phyloP scores from a whole-genome alignment of 768 basidiomycete species.

The Hypholoma fasciculare region DNA sequence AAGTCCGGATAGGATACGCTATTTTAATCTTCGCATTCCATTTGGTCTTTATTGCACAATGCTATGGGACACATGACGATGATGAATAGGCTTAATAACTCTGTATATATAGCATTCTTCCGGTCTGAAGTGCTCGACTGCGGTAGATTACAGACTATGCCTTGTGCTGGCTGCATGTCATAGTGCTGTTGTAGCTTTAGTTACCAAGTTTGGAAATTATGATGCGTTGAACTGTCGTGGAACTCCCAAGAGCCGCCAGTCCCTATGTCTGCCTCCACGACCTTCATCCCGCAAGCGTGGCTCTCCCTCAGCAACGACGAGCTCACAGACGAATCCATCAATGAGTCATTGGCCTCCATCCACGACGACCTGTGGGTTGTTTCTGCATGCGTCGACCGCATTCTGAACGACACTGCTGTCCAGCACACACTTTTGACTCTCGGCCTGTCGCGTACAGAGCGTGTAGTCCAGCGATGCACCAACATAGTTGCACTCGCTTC shows the following conservation, averaged over 20 bases:
- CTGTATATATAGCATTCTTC: slow-evolving; percentile 17
- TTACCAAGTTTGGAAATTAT: slow-evolving; percentile 18
- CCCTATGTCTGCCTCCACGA: slow-evolving; percentile 26
- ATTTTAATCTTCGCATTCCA: slow-evolving; percentile 44
- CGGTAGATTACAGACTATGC: slow-evolving; percentile 15
- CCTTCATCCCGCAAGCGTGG: slow-evolving; percentile 40
- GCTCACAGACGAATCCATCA: slow-evolving; percentile 51
- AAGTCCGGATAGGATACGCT: slow-evolving; percentile 64
- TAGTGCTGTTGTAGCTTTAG: slow-evolving; percentile 15
- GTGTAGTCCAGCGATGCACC: slow-evolving; percentile 47
- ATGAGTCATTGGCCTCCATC: slow-evolving; percentile 47
- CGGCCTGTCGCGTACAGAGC: slow-evolving; percentile 61
- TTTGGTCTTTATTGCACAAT: slow-evolving; percentile 7
- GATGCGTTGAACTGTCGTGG: slow-evolving; percentile 10
- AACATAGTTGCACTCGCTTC: slow-evolving; percentile 26
- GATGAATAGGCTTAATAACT: slow-evolving; percentile 6
- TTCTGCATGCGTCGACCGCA: slow-evolving; percentile 70
- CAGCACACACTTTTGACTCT: slow-evolving; percentile 61
- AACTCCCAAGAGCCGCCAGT: slow-evolving; percentile 7
- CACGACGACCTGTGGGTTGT: slow-evolving; percentile 76
- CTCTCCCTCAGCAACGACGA: slow-evolving; percentile 52
- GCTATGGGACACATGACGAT: background rate
- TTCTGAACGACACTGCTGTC: slow-evolving; percentile 54
- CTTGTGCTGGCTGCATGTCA: slow-evolving; percentile 10
- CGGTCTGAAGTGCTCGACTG: slow-evolving; percentile 47